These are phyloP conservation scores for Pseudodiploospora longispora DNA, from an alignment of 2,329 filamentous ascomycete species.

Conservation along the genomic window DNA sequence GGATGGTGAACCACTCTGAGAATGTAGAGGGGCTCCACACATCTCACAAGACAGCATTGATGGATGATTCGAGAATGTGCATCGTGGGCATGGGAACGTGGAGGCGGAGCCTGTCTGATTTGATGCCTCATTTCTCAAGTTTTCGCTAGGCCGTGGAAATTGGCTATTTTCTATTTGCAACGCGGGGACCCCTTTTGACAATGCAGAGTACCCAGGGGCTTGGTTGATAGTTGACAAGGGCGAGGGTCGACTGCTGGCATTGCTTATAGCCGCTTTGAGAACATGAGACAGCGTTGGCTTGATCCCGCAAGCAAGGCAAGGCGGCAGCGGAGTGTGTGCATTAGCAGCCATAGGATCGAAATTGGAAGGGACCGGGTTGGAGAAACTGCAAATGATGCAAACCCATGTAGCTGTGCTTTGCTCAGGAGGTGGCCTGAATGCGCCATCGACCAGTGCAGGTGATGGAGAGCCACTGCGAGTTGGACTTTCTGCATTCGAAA, in stretches of 20 bases:
- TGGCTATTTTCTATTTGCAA: too few species aligned
- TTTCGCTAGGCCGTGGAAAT: too few species aligned
- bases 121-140: not conserved
- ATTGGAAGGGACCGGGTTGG: slow-evolving; percentile 85
- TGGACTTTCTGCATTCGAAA: slow-evolving; percentile 37
- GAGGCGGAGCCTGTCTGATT: slow-evolving; percentile 16
- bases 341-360: slow-evolving; percentile 81
- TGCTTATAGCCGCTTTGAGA: slow-evolving; percentile 77
- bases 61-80: slow-evolving; percentile 89
- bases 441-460: slow-evolving; percentile 35
- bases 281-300: slow-evolving; percentile 78
- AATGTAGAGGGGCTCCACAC: slow-evolving; percentile 69
- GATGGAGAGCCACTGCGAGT: slow-evolving; percentile 40
- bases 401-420: slow-evolving; percentile 75
- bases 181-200: too few species aligned
- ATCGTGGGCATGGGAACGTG: slow-evolving; percentile 67
- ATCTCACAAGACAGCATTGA: slow-evolving; percentile 83
- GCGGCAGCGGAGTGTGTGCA: slow-evolving; percentile 69
- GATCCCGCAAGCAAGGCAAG: slow-evolving; percentile 89
- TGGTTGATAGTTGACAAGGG: slow-evolving; percentile 5
- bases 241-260: slow-evolving; percentile 49
- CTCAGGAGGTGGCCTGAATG: slow-evolving; percentile 29
- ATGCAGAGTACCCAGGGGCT: not conserved
- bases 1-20: slow-evolving; percentile 35
- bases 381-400: slow-evolving; percentile 91